Base-by-base conservation (phyloP, 108 stramenopile species). In the Fragilaria crotonensis region DNA sequence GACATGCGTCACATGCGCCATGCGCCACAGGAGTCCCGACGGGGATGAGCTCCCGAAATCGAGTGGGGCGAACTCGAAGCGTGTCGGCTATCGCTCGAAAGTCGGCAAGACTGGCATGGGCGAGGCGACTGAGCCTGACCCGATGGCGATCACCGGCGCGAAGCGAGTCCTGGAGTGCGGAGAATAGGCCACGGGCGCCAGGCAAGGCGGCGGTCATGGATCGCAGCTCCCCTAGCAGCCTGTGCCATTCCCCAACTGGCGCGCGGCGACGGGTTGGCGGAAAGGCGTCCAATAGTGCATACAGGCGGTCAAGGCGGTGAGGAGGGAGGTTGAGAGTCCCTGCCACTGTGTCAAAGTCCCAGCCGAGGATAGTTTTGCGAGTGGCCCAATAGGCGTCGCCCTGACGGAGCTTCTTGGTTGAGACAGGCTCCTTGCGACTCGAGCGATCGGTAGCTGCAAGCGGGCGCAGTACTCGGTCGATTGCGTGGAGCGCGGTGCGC, bases 131-230 rank as follows among this genome's bases (percentile, higher is more conserved):
- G 22, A 73, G 56, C n/a, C n/a, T n/a, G n/a, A n/a, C n/a, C n/a
- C n/a, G n/a, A n/a, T n/a, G n/a, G n/a, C n/a, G n/a, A n/a, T n/a
- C n/a, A n/a, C n/a, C n/a, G n/a, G 18, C 2, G 53, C 5, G 4
- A 59, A 73, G 27, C 32, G 76, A 71, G 33, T 69, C 45, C 48
- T 77, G 76, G 4, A 77, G 55, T 23, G 22, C 25, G 55, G 54
- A 51, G 41, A 77, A 77, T 21, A 78, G 49, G 11, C 70, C 63
- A 2, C 59, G 47, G 19, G 62, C 57, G 20, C 71, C 67, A 1
- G 76, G 72, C 22, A 78, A 41, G 0, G 72, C 72, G 26, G 73
- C 11, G 3, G 55, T 22, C 77, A 78, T 78, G 48, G 64, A 70
- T 23, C 77, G 67, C 0, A 78, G 62, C 29, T 73, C 77, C 0